phyloP scores from a whole-genome alignment of 2,329 filamentous ascomycete genomes.

The Epichloe scottii region DNA sequence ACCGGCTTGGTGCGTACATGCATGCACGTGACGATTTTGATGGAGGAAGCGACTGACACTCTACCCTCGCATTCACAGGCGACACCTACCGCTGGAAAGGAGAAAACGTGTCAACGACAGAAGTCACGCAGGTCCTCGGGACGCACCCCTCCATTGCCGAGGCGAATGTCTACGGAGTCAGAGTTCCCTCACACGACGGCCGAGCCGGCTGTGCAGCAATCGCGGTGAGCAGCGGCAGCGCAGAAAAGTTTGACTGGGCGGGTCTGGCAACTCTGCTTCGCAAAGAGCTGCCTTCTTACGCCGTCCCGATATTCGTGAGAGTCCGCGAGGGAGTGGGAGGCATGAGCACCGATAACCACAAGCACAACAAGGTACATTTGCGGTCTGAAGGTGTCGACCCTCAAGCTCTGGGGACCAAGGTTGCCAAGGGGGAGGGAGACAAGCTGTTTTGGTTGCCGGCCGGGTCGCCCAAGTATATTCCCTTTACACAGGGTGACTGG shows the following conservation, averaged over 20 bases:
- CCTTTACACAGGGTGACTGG: conserved; percentile 5
- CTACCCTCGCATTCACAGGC: not conserved
- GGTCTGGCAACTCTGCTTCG: conserved; percentile 36
- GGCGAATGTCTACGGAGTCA: conserved; percentile 59
- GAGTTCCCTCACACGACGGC: conserved; percentile 53
- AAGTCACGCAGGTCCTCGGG: conserved; percentile 53
- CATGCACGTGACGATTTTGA: not conserved
- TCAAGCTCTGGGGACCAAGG: conserved; percentile 2
- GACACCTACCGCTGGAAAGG: conserved; percentile 68
- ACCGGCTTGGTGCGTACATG: conserved; percentile 19
- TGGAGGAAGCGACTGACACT: not conserved
- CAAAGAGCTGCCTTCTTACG: conserved; percentile 54
- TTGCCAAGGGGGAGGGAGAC: conserved; percentile 1
- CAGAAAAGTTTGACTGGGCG: conserved; percentile 42
- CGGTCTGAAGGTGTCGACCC: conserved; percentile 5
- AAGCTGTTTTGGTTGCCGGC: conserved; percentile 6
- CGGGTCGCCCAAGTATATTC: conserved; percentile 3
- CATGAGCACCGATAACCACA: conserved; percentile 6
- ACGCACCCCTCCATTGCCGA: conserved; percentile 46
- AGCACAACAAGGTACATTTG: conserved; percentile 6
- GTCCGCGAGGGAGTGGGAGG: conserved; percentile 3
- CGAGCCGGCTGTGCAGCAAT: conserved; percentile 53
- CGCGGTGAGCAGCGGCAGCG: conserved; percentile 37
- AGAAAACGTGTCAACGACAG: conserved; percentile 54
- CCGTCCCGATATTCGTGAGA: conserved; percentile 49